Base-by-base conservation (phyloP, 2,329 filamentous ascomycete genomes). In the Pseudogymnoascus sp. region DNA sequence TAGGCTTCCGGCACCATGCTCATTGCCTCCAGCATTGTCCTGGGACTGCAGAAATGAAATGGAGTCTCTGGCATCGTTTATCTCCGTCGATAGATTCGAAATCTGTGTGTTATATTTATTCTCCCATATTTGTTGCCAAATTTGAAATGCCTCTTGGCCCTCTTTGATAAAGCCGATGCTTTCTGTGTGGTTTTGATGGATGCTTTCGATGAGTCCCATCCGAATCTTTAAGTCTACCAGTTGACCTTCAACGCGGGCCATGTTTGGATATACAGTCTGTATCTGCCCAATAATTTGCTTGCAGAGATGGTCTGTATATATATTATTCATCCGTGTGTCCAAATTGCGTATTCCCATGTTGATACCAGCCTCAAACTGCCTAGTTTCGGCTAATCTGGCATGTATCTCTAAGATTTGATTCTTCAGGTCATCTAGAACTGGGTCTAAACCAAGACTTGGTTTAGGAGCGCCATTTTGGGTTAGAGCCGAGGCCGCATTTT, bases 291-390 rank as follows among this genome's bases (percentile, higher is more conserved):
- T 61, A 68, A 77, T 76, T 13, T 71, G 67, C n/a, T 69, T 71
- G 1, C 74, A 72, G 17, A 79, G 61, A 2, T 72, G 67, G 10
- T 74, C 73, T 0, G 76, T 77, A 17, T 70, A 71, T 9, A 70
- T 64, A 31, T 69, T 70, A 15, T 68, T 67, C 33, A 69, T 65
- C 9, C 69, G 65, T 8, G 21, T 35, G 15, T 69, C 65, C 2
- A 71, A 38, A 60, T 66, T 66, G 9, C 53, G 44, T 19, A 65
- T 40, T 19, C 62, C 64, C 13, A 57, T 31, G 4, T 62, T 61
- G 11, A 42, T 38, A 19, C 64, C 60, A 1, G 60, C 65, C 11
- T 67, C 64, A 36, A 57, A 57, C 26, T 42, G 17, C 23, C 44
- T 26, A 17, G 19, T 47, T 64, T 36, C 26, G 28, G 28, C 26